Base-by-base conservation (phyloP, 2,329 filamentous ascomycete genomes). In the Laburnicola sp. region DNA sequence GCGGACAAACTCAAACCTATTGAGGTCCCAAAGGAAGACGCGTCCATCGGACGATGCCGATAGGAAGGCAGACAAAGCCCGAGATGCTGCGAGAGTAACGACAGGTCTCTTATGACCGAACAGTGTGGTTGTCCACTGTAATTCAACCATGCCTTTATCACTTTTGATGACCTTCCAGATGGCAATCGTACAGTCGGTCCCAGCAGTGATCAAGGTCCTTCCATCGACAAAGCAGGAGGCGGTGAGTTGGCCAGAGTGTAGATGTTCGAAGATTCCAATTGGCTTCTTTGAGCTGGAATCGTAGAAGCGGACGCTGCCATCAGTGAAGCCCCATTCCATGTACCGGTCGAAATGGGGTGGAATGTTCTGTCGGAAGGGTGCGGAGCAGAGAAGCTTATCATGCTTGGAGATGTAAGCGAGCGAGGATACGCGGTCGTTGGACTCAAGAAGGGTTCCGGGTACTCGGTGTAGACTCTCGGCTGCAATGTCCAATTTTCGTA, bases 321-420 rank as follows among this genome's bases (percentile, higher is more conserved):
- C 94, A 0, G 90, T 88, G 63, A 95, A 97, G 1, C 93, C 93
- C 93, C 93, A 97, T 75, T 97, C 91, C 60, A 97, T 82, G 65
- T 91, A 96, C 62, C 91, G 91, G 73, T 97, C 92, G 66, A 91
- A 96, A 43, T 78, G 76, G 0, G 93, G 92, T 0, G 92, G 88
- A 9, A 97, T 85, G 64, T 97, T 94, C 36, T 97, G 80, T 21
- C 91, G 83, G 73, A 96, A 91, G 0, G 91, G 86, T 11, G 89
- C 88, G 3, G 91, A 87, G 64, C 88, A 95, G 3, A 97, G 79
- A 3, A 97, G 77, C 10, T 89, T 86, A 65, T 97, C 92, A 6
- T 90, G 80, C 63, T 91, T 94, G 6, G 86, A 77, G 0, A 89
- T 87, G 66, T 91, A 92, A 0, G 86, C 83, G 27, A 99, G 77